Conservation (phyloP, 768 basidiomycete genomes). For the Strobilomyces echinocephalus region DNA sequence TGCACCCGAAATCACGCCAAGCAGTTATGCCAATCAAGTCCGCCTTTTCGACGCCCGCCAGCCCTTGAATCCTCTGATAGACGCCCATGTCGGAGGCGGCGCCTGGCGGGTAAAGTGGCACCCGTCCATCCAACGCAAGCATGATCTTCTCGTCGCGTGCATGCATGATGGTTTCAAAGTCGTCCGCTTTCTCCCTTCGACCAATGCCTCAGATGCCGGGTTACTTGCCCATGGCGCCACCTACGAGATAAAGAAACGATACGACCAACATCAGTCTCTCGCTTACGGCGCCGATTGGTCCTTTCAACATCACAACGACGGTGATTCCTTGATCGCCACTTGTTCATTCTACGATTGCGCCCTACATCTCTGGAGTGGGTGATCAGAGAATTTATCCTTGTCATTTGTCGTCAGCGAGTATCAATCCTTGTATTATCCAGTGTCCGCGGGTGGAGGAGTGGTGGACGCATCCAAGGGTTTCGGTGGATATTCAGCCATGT, state of each 20-base stretch:
- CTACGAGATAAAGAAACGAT: constrained; percentile 48
- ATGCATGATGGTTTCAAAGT: constrained; percentile 99
- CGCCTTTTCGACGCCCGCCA: constrained; percentile 80
- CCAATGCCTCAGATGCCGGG: background rate
- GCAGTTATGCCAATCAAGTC: constrained; percentile 80
- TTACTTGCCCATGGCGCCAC: constrained; percentile 11
- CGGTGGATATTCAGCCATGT: constrained; percentile 11
- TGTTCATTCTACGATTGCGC: constrained; percentile 95
- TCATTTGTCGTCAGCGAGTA: background rate
- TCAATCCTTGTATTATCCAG: background rate
- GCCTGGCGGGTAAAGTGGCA: constrained; percentile 98
- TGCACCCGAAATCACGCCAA: background rate
- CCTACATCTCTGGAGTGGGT: constrained; percentile 76
- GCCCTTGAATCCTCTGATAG: constrained; percentile 48
- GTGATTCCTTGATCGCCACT: constrained; percentile 63
- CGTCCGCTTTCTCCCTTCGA: constrained; percentile 30
- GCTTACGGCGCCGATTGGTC: constrained; percentile 96
- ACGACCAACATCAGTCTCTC: constrained; percentile 74
- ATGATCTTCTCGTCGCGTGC: constrained; percentile 85
- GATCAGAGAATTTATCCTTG: constrained; percentile 14
- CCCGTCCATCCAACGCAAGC: constrained; percentile 57
- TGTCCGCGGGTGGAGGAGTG: background rate
- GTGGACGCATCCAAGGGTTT: constrained; percentile 2
- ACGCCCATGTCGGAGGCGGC: constrained; percentile 79
- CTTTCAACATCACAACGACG: constrained; percentile 31